Base-by-base conservation (phyloP, 192 early-diverging fungal species). In the Podila epicladia region DNA sequence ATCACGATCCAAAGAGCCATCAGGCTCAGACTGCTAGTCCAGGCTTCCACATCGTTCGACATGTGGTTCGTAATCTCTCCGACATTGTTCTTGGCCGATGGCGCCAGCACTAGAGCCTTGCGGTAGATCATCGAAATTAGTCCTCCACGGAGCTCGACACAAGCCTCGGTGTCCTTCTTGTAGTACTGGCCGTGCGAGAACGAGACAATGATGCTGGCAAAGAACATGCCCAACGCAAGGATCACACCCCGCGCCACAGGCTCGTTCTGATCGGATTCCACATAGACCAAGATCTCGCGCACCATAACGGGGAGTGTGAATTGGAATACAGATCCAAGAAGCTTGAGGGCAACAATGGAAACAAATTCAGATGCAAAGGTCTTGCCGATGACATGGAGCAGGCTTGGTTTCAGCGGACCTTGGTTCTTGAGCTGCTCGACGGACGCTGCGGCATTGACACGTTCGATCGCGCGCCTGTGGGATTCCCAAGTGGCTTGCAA, bases 61-160 rank as follows among this genome's bases (percentile, higher is more conserved):
- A 76, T 76, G 33, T 76, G 74, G 49, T 76, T 76, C 8, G 74
- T 78, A 19, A 66, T 65, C 9, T 51, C 51, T 6, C 75, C 75
- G 15, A 50, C 33, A 20, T 29, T 62, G 31, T 19, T 31, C 13
- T 51, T 78, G 59, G 63, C 50, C 5, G 31, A 58, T 1, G 90
- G 94, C 12, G 94, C 94, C 28, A 98, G 87, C 1, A 85, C 53
- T 62, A 98, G 80, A 8, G 94, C 86, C 82, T 97, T 97, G 24
- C 84, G 86, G 74, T 96, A 97, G 32, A 97, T 90, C 49, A 92
- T 89, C 0, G 93, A 86, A 20, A 92, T 86, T 35, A 94, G 71
- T 11, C 90, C 93, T 8, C 90, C 85, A 62, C 91, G 90, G 22
- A 90, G 71, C 37, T 87, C 86, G 82, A 93, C 88, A 45, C 91